A percentile compares a stretch with the other conserved stretches of the same genome.
Evolutionary conservation across 2,329 filamentous ascomycete species (phyloP).

Genomic region (Tolypocladium ovalisporum): DNA sequence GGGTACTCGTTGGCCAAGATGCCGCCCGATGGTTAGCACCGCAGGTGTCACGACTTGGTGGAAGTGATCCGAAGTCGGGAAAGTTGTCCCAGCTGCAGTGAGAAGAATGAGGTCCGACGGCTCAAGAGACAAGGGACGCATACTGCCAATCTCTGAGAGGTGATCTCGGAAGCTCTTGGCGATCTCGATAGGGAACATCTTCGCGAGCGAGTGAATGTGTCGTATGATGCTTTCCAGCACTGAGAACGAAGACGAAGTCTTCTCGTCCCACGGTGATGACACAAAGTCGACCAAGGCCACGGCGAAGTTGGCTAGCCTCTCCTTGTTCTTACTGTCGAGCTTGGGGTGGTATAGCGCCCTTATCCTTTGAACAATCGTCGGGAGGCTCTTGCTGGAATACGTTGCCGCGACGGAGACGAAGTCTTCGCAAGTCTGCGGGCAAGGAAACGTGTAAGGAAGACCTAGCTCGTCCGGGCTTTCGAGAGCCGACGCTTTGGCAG

Average conservation of each 20-base stretch:
- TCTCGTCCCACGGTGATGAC: conserved; percentile 32
- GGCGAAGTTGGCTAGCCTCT: conserved; percentile 61
- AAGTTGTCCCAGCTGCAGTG: conserved; percentile 73
- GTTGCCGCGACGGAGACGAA: conserved; percentile 55
- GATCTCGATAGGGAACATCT: conserved; percentile 71
- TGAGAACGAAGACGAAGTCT: conserved; percentile 45
- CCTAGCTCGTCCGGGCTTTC: conserved; percentile 38
- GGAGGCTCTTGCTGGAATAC: conserved; percentile 54
- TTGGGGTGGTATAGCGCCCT: conserved; percentile 88
- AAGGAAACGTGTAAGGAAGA: conserved; percentile 76
- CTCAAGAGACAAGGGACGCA: conserved; percentile 39
- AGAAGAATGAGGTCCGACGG: conserved; percentile 72
- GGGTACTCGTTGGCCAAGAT: conserved; percentile 67
- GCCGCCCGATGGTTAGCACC: conserved; percentile 72
- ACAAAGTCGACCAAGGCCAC: conserved; percentile 54
- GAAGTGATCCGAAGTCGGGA: conserved; percentile 94
- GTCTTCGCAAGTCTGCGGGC: conserved; percentile 68
- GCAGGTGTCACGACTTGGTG: conserved; percentile 90
- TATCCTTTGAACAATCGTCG: conserved; percentile 77
- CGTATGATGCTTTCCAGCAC: conserved; percentile 72
- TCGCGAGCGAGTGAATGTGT: conserved; percentile 86
- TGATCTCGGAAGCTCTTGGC: conserved; percentile 67
- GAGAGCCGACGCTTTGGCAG: conserved; percentile 22
- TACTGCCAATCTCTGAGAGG: conserved; percentile 43
- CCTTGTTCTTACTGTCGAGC: conserved; percentile 74